Conservation (phyloP, 2,329 filamentous ascomycete species). For the Pestalotiopsis sp. region DNA sequence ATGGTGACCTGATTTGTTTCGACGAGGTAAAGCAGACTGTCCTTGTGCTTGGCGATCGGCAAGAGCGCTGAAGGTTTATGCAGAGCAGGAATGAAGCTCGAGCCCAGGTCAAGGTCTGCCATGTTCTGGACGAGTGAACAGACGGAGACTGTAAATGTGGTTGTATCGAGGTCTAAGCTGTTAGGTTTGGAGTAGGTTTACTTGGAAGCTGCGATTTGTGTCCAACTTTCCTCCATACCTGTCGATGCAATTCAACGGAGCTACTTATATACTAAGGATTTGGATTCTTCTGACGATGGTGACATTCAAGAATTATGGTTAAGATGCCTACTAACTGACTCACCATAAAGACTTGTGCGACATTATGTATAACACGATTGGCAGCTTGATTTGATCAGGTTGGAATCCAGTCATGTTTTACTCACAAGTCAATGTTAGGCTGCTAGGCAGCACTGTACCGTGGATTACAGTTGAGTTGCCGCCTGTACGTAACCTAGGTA, state of each 20-base stretch:
- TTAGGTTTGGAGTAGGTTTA: not conserved
- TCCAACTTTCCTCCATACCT: not conserved
- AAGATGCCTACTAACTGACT: too few species aligned
- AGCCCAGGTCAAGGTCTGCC: slow-evolving; percentile 60
- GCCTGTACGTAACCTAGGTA: too few species aligned
- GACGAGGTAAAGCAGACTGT: slow-evolving; percentile 81
- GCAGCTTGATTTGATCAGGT: too few species aligned
- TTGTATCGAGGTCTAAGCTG: not conserved
- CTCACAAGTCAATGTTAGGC: too few species aligned
- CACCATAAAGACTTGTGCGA: too few species aligned
- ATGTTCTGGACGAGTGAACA: slow-evolving; percentile 36
- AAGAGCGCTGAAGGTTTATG: slow-evolving; percentile 84
- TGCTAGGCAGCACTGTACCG: too few species aligned
- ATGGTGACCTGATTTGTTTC: slow-evolving; percentile 86
- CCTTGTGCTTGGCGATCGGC: slow-evolving; percentile 82
- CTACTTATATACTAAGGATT: too few species aligned
- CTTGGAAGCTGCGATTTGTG: not conserved
- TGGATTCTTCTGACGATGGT: not conserved
- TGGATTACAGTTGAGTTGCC: too few species aligned
- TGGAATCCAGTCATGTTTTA: too few species aligned
- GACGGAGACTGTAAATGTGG: not conserved
- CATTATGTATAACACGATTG: too few species aligned
- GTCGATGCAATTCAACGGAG: too few species aligned
- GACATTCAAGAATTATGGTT: not conserved
- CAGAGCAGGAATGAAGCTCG: slow-evolving; percentile 74